These are phyloP conservation scores for Kodamaea anthophila DNA, from an alignment of 1,139 yeast genomes.

Conservation along the genomic window DNA sequence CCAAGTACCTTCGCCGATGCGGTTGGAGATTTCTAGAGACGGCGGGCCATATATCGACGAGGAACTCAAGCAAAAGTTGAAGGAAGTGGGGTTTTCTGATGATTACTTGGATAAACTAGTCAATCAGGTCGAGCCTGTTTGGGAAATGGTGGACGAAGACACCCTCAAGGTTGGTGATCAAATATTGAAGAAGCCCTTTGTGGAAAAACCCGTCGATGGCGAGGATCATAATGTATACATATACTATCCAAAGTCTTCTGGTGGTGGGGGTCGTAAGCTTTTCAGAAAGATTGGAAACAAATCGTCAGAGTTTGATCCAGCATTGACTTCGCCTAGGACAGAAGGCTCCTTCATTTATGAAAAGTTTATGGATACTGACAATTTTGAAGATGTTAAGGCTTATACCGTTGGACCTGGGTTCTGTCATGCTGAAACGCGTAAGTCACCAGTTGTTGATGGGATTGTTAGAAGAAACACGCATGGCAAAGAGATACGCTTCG, in stretches of 20 bases:
- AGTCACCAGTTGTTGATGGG: slow-evolving; percentile 98
- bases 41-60: slow-evolving; percentile 87
- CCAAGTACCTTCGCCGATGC: slow-evolving; percentile 79
- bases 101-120: slow-evolving; percentile 56
- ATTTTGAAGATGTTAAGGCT: slow-evolving; percentile 97
- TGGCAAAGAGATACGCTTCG: slow-evolving; percentile 91
- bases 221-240: slow-evolving; percentile 97
- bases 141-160: slow-evolving; percentile 89
- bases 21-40: slow-evolving; percentile 87
- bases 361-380: slow-evolving; percentile 94
- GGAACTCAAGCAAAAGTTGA: slow-evolving; percentile 44
- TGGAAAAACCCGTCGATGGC: slow-evolving; percentile 98
- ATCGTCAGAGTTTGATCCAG: slow-evolving; percentile 92
- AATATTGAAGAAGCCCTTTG: slow-evolving; percentile 78
- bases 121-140: slow-evolving; percentile 65
- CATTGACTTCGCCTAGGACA: slow-evolving; percentile 65
- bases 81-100: slow-evolving; percentile 31
- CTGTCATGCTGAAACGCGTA: slow-evolving; percentile 97
- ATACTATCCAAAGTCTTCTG: slow-evolving; percentile 79
- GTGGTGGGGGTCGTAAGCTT: slow-evolving; percentile 95
- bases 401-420: slow-evolving; percentile 88
- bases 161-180: slow-evolving; percentile 75
- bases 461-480: slow-evolving; percentile 95
- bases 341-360: slow-evolving; percentile 93
- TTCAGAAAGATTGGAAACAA: slow-evolving; percentile 97